Evolutionary conservation across 1,139 yeast species (phyloP).

Genomic region (Blastobotrys ciferrii): DNA sequence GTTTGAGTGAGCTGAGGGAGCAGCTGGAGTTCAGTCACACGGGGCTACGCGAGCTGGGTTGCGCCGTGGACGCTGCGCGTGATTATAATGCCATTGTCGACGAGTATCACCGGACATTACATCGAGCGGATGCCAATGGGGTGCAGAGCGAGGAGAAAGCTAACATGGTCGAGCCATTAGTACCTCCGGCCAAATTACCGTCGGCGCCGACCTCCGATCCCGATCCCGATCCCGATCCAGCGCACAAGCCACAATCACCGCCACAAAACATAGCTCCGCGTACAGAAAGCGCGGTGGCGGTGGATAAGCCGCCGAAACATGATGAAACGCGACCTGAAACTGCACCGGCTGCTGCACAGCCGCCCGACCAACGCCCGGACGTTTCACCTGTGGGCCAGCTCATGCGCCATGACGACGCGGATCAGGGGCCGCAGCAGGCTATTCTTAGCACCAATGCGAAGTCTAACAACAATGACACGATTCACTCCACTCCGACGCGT

Average conservation of each 20-base stretch:
- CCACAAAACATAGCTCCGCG: neutral
- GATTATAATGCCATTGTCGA: neutral
- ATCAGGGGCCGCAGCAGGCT: neutral
- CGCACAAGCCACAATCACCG: neutral
- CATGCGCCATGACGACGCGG: neutral
- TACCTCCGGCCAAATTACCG: no score
- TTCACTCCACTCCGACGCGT: constrained; percentile 4
- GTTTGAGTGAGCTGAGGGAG: constrained; percentile 10
- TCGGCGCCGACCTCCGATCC: no score
- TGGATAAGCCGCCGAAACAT: no score
- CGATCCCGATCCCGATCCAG: no score
- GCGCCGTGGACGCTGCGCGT: neutral
- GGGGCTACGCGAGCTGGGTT: constrained; percentile 8
- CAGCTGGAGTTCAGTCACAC: constrained; percentile 15
- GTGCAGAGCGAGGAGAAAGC: no score
- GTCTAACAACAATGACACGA: neutral
- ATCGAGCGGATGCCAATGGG: no score
- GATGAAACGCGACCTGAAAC: no score
- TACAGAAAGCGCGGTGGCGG: neutral
- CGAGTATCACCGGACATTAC: neutral
- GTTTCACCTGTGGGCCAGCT: neutral
- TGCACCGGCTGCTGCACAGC: no score
- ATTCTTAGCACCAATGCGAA: neutral
- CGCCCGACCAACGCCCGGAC: neutral
- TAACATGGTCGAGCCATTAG: no score